Evolutionary conservation across 2,329 filamentous ascomycete genomes (phyloP).

Genomic region (Fusarium caatingaense): DNA sequence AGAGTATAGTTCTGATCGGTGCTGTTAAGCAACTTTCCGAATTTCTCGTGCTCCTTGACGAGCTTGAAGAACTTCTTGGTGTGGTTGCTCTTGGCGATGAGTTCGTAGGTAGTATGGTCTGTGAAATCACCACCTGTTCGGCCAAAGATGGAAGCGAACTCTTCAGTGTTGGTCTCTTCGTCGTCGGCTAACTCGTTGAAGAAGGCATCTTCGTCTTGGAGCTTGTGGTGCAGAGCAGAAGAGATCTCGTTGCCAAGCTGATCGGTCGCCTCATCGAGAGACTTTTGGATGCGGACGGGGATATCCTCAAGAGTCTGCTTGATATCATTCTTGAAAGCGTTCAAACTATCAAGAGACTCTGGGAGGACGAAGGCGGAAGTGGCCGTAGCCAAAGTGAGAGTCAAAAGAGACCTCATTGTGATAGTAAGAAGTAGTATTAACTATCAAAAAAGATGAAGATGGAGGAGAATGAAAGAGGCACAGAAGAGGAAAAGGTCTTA

Average conservation of each 20-base stretch:
- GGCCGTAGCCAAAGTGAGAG: slow-evolving; percentile 38
- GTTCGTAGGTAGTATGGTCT: slow-evolving; percentile 81
- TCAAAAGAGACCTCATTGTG: slow-evolving; percentile 36
- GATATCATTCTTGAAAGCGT: slow-evolving; percentile 16
- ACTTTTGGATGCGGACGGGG: slow-evolving; percentile 6
- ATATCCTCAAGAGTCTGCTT: slow-evolving; percentile 20
- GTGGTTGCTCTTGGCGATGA: slow-evolving; percentile 80
- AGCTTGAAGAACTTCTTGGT: slow-evolving; percentile 81
- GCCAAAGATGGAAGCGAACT: slow-evolving; percentile 1
- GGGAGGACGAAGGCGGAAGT: slow-evolving; percentile 38
- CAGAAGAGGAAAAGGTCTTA: background rate
- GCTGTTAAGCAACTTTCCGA: slow-evolving; percentile 79
- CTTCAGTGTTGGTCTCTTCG: background rate
- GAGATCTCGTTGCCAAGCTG: slow-evolving; percentile 30
- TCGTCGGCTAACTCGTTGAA: background rate
- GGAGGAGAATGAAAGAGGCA: background rate
- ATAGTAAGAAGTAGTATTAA: background rate
- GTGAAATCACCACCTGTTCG: slow-evolving; percentile 53
- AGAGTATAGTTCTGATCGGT: slow-evolving; percentile 81
- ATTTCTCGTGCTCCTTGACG: slow-evolving; percentile 77
- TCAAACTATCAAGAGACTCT: slow-evolving; percentile 15
- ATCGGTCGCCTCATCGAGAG: slow-evolving; percentile 29
- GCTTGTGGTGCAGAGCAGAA: slow-evolving; percentile 18
- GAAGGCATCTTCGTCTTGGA: slow-evolving; percentile 21
- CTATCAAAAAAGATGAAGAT: background rate